Percentiles rank a stretch among this genome's conserved stretches.
phyloP scores from a whole-genome alignment of 2,329 filamentous ascomycete genomes.

The Incumbomyces lentus region DNA sequence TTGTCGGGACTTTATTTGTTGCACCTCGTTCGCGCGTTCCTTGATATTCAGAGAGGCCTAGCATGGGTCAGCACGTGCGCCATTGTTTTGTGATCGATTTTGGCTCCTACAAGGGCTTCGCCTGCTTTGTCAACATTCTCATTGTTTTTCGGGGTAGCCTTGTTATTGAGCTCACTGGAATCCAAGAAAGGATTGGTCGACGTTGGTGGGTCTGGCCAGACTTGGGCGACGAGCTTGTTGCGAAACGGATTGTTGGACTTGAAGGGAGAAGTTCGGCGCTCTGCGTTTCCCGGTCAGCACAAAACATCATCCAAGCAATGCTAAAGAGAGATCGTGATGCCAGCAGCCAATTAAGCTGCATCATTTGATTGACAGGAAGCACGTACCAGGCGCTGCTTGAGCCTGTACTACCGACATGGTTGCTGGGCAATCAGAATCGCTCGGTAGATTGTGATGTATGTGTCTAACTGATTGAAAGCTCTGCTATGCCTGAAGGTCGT shows the following conservation, averaged over 20 bases:
- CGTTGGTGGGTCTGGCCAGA: constrained; percentile 28
- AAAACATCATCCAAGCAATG: neutral
- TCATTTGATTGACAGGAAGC: neutral
- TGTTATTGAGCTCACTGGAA: constrained; percentile 26
- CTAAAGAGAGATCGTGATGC: neutral
- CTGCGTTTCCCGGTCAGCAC: constrained; percentile 10
- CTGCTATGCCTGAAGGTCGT: too few species aligned
- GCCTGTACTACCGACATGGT: constrained; percentile 7
- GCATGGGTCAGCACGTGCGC: constrained; percentile 4
- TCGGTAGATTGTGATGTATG: too few species aligned
- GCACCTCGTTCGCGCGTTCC: neutral
- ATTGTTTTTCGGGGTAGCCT: constrained; percentile 7
- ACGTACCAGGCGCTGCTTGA: neutral
- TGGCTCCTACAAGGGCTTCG: constrained; percentile 14
- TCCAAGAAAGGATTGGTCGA: constrained; percentile 56
- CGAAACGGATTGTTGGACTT: constrained; percentile 42
- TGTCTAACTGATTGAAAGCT: too few species aligned
- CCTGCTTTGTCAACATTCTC: constrained; percentile 10
- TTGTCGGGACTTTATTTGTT: constrained; percentile 30
- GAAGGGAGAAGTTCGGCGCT: constrained; percentile 18
- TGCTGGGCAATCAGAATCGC: neutral
- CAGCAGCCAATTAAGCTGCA: neutral
- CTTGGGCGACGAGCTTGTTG: constrained; percentile 32
- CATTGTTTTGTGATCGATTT: neutral
- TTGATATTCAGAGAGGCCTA: constrained; percentile 11